phyloP scores from a whole-genome alignment of 257 asterid genomes.

The Forsythia viridissima region DNA sequence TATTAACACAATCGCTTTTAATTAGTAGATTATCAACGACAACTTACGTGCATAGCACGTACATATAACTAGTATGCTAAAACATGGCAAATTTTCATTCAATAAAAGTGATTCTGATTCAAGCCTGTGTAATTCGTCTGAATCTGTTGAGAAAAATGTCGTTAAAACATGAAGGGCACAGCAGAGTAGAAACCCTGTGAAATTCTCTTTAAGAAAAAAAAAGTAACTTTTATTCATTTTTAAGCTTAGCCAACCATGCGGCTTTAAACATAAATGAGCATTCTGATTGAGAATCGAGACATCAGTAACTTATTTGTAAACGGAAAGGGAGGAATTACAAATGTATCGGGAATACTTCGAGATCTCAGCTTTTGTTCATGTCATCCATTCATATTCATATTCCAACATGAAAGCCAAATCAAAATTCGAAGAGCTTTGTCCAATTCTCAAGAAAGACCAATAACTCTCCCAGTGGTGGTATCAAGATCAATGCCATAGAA shows the following conservation, averaged over 20 bases:
- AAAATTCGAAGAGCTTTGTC: background rate
- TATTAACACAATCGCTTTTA: too few relatives aligned
- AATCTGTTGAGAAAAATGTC: background rate
- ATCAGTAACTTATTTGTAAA: background rate
- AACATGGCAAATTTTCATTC: background rate
- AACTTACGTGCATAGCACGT: too few relatives aligned
- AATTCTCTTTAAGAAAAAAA: background rate
- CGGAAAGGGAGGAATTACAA: background rate
- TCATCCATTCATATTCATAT: background rate
- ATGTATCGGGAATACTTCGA: background rate
- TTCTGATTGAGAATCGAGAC: background rate
- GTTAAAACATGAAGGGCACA: background rate
- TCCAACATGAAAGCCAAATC: background rate
- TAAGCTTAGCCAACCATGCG: too few relatives aligned
- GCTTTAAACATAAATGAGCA: too few relatives aligned
- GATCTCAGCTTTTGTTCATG: too few relatives aligned
- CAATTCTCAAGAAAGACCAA: slow-evolving; percentile 78
- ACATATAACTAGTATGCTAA: too few relatives aligned
- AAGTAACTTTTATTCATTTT: background rate
- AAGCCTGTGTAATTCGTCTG: too few relatives aligned
- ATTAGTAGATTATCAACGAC: too few relatives aligned
- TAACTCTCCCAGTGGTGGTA: slow-evolving; percentile 73
- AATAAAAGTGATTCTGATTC: background rate
- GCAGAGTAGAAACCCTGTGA: too few relatives aligned
- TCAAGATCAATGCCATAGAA: slow-evolving; percentile 92